Conservation (phyloP, 768 basidiomycete genomes). For the Suillus tomentosus region DNA sequence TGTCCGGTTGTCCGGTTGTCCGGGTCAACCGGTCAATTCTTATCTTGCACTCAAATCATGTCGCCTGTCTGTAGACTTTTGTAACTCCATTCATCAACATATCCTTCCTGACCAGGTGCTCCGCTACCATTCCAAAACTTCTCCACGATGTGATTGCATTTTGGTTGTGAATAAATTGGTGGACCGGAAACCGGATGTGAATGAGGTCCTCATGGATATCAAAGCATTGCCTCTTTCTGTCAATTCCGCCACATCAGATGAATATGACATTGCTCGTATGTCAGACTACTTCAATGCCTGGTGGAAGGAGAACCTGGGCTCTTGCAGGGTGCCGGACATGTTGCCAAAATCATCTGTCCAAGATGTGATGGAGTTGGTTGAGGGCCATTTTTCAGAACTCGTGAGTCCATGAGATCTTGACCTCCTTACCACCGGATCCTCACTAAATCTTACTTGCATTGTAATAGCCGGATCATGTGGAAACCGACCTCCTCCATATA, state of each 20-base stretch:
- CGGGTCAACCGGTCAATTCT: no score
- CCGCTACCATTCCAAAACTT: background rate
- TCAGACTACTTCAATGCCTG: conserved; percentile 1
- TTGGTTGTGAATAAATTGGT: background rate
- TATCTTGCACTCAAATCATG: no score
- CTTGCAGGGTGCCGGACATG: background rate
- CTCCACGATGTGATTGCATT: background rate
- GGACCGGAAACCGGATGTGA: background rate
- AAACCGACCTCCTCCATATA: no score
- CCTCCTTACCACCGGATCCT: background rate
- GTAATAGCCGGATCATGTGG: no score
- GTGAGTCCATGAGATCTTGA: background rate
- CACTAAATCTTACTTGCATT: background rate
- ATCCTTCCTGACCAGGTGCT: background rate
- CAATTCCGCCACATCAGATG: background rate
- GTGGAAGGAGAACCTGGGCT: background rate
- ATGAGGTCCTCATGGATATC: background rate
- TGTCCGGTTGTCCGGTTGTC: no score
- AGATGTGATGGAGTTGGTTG: conserved; percentile 4
- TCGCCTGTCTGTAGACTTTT: background rate
- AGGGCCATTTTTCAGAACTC: background rate
- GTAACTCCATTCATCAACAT: background rate
- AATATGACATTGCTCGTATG: background rate
- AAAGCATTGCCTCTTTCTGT: background rate
- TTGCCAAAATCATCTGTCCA: conserved; percentile 1